Conservation (phyloP, 305 asterid genomes). For the Fraxinus ornus region DNA sequence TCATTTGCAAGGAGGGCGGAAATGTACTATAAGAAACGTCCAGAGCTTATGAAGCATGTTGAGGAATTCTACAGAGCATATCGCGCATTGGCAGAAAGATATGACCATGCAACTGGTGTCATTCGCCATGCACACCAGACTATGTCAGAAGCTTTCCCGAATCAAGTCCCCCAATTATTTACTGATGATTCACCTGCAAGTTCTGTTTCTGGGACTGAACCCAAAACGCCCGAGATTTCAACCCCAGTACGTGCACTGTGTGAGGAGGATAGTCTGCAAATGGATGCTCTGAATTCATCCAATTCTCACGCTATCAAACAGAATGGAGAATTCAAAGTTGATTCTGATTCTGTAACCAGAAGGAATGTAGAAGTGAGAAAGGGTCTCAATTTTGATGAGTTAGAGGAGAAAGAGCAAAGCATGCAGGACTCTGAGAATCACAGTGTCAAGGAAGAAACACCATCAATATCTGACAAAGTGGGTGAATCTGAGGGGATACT, state of each 20-base stretch:
- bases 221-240: constrained; percentile 47
- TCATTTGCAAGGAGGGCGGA: constrained; percentile 98
- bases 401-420: constrained; percentile 47
- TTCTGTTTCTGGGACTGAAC: constrained; percentile 50
- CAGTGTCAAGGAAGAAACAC: constrained; percentile 21
- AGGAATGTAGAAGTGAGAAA: constrained; percentile 62
- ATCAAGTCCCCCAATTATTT: constrained; percentile 56
- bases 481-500: constrained; percentile 59
- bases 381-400: constrained; percentile 69
- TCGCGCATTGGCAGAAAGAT: constrained; percentile 96
- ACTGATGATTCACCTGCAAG: constrained; percentile 65
- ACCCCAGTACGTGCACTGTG: constrained; percentile 39
- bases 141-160: constrained; percentile 88
- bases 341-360: constrained; percentile 39
- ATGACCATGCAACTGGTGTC: constrained; percentile 96
- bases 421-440: constrained; percentile 25
- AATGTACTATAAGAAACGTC: constrained; percentile 97
- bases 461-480: constrained; percentile 27
- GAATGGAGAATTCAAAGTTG: constrained; percentile 53
- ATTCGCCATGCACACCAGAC: constrained; percentile 93
- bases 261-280: constrained; percentile 35
- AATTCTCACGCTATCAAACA: constrained; percentile 41
- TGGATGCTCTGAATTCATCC: constrained; percentile 21
- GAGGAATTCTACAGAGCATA: constrained; percentile 94
- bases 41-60: constrained; percentile 93